Conservation (phyloP, 1,139 yeast species). For the Hyphopichia khmerensis region DNA sequence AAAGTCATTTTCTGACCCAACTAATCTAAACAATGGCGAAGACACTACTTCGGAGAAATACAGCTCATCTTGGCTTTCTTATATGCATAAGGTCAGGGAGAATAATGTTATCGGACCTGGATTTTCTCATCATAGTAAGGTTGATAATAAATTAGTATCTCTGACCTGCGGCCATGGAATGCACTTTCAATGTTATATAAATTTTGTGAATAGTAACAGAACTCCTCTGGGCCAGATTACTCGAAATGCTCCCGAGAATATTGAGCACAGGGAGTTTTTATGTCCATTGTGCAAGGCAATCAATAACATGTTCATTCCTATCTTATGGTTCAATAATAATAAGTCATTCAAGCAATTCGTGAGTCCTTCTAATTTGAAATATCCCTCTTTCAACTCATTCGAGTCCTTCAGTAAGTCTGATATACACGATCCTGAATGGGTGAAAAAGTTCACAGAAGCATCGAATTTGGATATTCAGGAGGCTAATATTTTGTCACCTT, state of each 20-base stretch:
- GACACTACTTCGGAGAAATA: slow-evolving; percentile 18
- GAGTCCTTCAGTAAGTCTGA: slow-evolving; percentile 12
- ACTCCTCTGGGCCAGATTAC: slow-evolving; percentile 71
- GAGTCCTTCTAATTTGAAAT: too few species aligned
- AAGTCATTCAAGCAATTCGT: slow-evolving; percentile 26
- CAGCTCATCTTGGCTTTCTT: slow-evolving; percentile 34
- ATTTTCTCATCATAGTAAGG: slow-evolving; percentile 45
- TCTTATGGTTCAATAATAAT: slow-evolving; percentile 49
- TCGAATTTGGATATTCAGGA: slow-evolving; percentile 25
- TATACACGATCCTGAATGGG: slow-evolving; percentile 28
- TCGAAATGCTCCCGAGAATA: slow-evolving; percentile 76
- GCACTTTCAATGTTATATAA: slow-evolving; percentile 76
- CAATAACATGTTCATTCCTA: slow-evolving; percentile 80
- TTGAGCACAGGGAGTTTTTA: slow-evolving; percentile 67
- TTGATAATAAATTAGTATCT: slow-evolving; percentile 53
- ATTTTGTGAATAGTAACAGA: slow-evolving; percentile 55
- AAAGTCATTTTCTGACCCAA: slow-evolving; percentile 58
- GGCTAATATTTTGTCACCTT: slow-evolving; percentile 23
- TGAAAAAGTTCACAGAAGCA: slow-evolving; percentile 18
- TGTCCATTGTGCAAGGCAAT: slow-evolving; percentile 92
- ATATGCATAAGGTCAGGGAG: slow-evolving; percentile 34
- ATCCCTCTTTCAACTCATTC: slow-evolving; percentile 12
- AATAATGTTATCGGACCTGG: slow-evolving; percentile 68
- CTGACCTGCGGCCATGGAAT: slow-evolving; percentile 94
- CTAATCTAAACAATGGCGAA: slow-evolving; percentile 48